A percentile compares a stretch with the other conserved stretches of the same genome.
Evolutionary conservation across 1,284 basidiomycete genomes (phyloP).

Genomic region (Leccinum griseonigrum): DNA sequence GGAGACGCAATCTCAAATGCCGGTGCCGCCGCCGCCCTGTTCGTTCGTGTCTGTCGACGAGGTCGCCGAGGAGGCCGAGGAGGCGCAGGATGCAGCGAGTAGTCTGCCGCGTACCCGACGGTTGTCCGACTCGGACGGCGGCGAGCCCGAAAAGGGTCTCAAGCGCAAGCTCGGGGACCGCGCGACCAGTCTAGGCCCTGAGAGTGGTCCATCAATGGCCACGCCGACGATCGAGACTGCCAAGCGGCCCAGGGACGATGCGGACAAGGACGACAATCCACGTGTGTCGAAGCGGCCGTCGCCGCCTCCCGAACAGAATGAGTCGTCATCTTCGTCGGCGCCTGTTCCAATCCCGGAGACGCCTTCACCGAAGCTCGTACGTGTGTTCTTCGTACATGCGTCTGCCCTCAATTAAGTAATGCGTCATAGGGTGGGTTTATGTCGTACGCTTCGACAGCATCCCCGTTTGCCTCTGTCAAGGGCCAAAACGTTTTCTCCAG

Average conservation of each 20-base stretch:
- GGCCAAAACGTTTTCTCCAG: conserved; percentile 59
- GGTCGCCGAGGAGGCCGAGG: conserved; percentile 17
- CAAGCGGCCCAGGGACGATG: conserved; percentile 36
- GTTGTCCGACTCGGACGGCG: conserved; percentile 30
- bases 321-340: conserved; percentile 22
- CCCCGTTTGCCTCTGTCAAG: conserved; percentile 67
- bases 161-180: conserved; percentile 61
- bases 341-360: conserved; percentile 20
- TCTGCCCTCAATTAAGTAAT: conserved; percentile 9
- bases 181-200: conserved; percentile 37
- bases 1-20: background rate
- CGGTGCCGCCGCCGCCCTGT: conserved; percentile 3
- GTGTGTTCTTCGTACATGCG: conserved; percentile 22
- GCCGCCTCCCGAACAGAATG: conserved; percentile 59
- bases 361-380: conserved; percentile 47
- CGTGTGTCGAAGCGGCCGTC: conserved; percentile 62
- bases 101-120: conserved; percentile 32
- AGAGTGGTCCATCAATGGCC: conserved; percentile 17
- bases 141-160: conserved; percentile 54
- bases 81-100: conserved; percentile 24
- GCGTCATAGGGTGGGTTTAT: conserved; percentile 58
- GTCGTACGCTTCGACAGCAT: conserved; percentile 67
- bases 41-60: conserved; percentile 27
- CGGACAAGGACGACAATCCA: conserved; percentile 35
- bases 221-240: conserved; percentile 18